A percentile compares a stretch with the other conserved stretches of the same genome.
These are phyloP conservation scores for Porodaedalea pini DNA, from an alignment of 1,284 basidiomycete species.

Conservation along the genomic window DNA sequence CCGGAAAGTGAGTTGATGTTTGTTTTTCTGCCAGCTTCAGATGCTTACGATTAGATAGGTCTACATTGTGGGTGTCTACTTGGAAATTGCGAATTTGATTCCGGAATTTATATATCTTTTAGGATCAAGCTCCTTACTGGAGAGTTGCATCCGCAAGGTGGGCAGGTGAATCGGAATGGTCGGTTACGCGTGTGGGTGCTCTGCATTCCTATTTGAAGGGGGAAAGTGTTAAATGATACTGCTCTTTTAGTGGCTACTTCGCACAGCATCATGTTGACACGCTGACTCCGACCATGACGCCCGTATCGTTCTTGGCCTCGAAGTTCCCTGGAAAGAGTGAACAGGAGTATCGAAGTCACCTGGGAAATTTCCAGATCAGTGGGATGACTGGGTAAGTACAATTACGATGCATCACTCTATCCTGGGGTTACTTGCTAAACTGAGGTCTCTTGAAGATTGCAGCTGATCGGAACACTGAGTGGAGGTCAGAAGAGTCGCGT, in stretches of 20 bases:
- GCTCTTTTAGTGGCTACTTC: conserved; percentile 76
- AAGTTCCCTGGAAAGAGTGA: conserved; percentile 94
- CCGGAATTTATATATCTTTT: neutral
- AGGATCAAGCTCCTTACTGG: conserved; percentile 89
- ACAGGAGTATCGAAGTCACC: conserved; percentile 92
- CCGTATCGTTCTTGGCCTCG: conserved; percentile 89
- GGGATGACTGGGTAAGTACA: conserved; percentile 80
- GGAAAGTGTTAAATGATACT: neutral
- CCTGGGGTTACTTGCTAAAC: conserved; percentile 4
- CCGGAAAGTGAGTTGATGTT: conserved; percentile 54
- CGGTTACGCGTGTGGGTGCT: conserved; percentile 76
- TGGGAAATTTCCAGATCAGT: conserved; percentile 98
- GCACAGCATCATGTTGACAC: conserved; percentile 98
- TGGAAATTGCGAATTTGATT: neutral
- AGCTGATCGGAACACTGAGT: conserved; percentile 79
- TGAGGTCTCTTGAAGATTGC: conserved; percentile 49
- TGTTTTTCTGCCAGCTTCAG: neutral
- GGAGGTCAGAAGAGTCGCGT: conserved; percentile 98
- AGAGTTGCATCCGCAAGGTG: conserved; percentile 77
- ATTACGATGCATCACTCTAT: conserved; percentile 10
- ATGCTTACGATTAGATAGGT: neutral
- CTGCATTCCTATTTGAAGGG: conserved; percentile 26
- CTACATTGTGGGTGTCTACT: conserved; percentile 10
- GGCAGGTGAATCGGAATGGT: conserved; percentile 88
- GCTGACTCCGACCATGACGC: conserved; percentile 78